Conservation (phyloP, 2,329 filamentous ascomycete species). For the Colletotrichum ledebouriae region DNA sequence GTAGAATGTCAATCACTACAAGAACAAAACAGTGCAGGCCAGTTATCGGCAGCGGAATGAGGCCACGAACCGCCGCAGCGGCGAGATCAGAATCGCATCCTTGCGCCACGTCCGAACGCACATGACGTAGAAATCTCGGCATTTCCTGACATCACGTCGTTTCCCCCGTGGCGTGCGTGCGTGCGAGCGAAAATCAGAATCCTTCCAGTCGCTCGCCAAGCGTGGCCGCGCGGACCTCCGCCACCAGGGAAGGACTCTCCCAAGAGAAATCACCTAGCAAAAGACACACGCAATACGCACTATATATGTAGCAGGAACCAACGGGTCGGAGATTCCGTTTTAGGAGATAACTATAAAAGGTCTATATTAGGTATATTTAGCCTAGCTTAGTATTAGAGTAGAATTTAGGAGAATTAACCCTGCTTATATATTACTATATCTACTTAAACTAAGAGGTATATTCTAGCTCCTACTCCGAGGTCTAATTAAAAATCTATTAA, state of each 20-base stretch:
- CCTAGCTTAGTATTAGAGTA: too few species aligned
- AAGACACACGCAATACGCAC: too few species aligned
- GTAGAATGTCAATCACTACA: neutral
- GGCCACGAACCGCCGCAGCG: neutral
- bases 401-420: too few species aligned
- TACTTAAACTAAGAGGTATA: too few species aligned
- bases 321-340: too few species aligned
- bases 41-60: neutral
- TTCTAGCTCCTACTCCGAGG: too few species aligned
- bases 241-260: constrained; percentile 21
- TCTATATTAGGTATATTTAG: too few species aligned
- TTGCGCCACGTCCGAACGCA: constrained; percentile 20
- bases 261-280: neutral
- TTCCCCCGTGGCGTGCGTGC: constrained; percentile 29
- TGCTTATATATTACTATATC: too few species aligned
- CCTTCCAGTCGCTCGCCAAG: constrained; percentile 11
- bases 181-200: constrained; percentile 26
- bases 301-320: too few species aligned
- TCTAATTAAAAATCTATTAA: too few species aligned
- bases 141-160: constrained; percentile 21
- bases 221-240: constrained; percentile 30
- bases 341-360: too few species aligned
- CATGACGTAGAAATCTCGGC: constrained; percentile 36
- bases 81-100: constrained; percentile 10
- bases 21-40: constrained; percentile 3